Evolutionary conservation across 179 eudicot species (phyloP), one percentile per base, ranked within the genome.

Genomic region (Sideroxylon spinosum): DNA sequence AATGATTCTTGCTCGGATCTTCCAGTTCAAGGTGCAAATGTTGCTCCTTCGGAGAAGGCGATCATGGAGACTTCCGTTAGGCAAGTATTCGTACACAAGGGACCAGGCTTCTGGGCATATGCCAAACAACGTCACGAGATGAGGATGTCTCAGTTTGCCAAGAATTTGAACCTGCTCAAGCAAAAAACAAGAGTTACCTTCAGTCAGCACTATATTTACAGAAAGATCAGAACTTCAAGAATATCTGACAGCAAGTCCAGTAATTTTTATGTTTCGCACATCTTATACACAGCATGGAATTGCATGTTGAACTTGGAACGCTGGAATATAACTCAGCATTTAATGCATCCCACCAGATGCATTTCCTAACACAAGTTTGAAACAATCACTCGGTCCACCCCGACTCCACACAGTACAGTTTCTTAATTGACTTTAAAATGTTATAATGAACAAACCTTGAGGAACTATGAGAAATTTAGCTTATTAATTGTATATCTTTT

Each of bases 31-130:
- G 71, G 86, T 78, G 67, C 70, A 16, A 67, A 66, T 68, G 78
- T 85, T 90, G 82, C 82, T 86, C 81, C 76, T 89, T 56, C 75
- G 77, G 28, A 73, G 78, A 81, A 93, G 92, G 65, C 79, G 87
- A 68, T 66, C 75, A 46, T 83, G 88, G 52, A 93, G 93, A 81
- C 78, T 86, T 25, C 90, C 88, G 72, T 88, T 88, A 5, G 98
- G 92, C 48, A 88, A 79, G 80, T 92, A 88, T 64, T 93, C 97
- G 74, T 85, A 88, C 22, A 93, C 92, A 76, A 93, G 91, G 73
- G 91, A 87, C 87, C 92, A 92, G 22, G 89, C 90, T 72, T 93
- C 97, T 22, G 91, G 87, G 79, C 98, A 90, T 77, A 88, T 84
- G 66, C 98, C 98, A 48, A 92, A 81, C 73, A 93, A 82, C 70